Evolutionary conservation across 2,329 filamentous ascomycete genomes (phyloP).

Genomic region (Stylonectria norvegica): DNA sequence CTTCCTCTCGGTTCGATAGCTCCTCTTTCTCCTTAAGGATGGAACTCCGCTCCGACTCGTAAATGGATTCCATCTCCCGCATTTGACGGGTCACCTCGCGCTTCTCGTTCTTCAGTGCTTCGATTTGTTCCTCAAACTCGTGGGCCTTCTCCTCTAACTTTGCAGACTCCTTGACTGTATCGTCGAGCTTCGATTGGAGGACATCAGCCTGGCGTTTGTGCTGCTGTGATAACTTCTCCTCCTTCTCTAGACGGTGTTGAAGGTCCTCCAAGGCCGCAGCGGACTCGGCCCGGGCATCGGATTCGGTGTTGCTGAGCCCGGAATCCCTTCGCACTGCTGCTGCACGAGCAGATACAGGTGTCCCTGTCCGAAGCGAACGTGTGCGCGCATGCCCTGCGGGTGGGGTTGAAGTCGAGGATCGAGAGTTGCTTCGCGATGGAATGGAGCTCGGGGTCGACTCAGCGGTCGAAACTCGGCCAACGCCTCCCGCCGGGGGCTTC

Average conservation of each 20-base stretch:
- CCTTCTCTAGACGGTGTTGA: constrained; percentile 75
- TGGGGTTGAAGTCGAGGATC: constrained; percentile 48
- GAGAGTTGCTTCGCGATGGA: constrained; percentile 36
- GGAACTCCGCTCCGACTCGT: constrained; percentile 83
- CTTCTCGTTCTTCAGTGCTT: constrained; percentile 78
- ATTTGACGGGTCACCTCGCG: constrained; percentile 78
- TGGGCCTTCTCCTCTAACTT: constrained; percentile 85
- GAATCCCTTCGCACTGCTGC: constrained; percentile 60
- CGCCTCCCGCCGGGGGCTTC: constrained; percentile 49
- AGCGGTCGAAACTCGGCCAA: constrained; percentile 43
- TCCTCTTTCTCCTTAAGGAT: constrained; percentile 92
- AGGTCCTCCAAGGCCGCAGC: constrained; percentile 78
- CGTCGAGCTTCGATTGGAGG: constrained; percentile 80
- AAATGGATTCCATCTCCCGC: constrained; percentile 87
- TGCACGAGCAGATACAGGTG: constrained; percentile 71
- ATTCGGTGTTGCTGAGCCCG: constrained; percentile 51
- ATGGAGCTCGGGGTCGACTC: constrained; percentile 38
- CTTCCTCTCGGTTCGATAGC: constrained; percentile 77
- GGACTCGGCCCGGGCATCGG: constrained; percentile 76
- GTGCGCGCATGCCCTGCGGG: constrained; percentile 48
- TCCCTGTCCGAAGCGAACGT: constrained; percentile 61
- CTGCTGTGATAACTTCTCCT: constrained; percentile 73
- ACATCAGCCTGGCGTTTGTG: constrained; percentile 82
- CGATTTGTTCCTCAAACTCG: constrained; percentile 79
- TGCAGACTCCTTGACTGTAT: constrained; percentile 75